Conservation (phyloP, 768 basidiomycete genomes). For the Lactarius evosmus region DNA sequence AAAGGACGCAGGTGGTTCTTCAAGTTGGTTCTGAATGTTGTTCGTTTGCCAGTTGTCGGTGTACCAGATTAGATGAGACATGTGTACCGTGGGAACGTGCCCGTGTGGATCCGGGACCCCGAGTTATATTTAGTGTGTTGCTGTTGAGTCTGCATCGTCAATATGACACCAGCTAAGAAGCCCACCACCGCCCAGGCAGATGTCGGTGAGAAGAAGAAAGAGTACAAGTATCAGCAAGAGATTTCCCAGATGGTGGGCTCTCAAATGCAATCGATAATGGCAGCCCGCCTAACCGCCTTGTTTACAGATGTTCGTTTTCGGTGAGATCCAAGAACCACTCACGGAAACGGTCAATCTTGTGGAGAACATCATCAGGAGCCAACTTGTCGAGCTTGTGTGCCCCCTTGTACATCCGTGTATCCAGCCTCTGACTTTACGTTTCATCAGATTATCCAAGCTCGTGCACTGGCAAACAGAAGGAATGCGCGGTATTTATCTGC, state of each 20-base stretch:
- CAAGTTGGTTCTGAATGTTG: background rate
- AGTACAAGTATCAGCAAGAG: slow-evolving; percentile 89
- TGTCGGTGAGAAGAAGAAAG: slow-evolving; percentile 36
- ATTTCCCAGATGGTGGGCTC: slow-evolving; percentile 85
- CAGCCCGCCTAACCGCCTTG: slow-evolving; percentile 4
- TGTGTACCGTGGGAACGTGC: background rate
- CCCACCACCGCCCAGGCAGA: slow-evolving; percentile 10
- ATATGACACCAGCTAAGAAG: slow-evolving; percentile 28
- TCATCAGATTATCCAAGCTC: slow-evolving; percentile 85
- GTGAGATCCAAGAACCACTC: slow-evolving; percentile 88
- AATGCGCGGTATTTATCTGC: slow-evolving; percentile 83
- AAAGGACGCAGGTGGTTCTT: background rate
- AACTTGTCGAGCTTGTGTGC: slow-evolving; percentile 85
- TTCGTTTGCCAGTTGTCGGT: too few species aligned
- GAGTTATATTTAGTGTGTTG: background rate
- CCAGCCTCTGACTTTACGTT: slow-evolving; percentile 13
- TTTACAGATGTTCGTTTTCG: slow-evolving; percentile 91
- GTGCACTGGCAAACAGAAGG: slow-evolving; percentile 75
- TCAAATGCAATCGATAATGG: background rate
- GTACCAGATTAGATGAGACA: background rate
- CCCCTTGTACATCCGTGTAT: background rate
- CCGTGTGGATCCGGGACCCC: background rate
- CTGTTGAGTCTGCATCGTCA: background rate
- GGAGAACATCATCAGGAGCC: slow-evolving; percentile 90
- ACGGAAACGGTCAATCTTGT: slow-evolving; percentile 87